phyloP scores from a whole-genome alignment of 2,329 filamentous ascomycete species.

The Colletotrichum chlorophyti region DNA sequence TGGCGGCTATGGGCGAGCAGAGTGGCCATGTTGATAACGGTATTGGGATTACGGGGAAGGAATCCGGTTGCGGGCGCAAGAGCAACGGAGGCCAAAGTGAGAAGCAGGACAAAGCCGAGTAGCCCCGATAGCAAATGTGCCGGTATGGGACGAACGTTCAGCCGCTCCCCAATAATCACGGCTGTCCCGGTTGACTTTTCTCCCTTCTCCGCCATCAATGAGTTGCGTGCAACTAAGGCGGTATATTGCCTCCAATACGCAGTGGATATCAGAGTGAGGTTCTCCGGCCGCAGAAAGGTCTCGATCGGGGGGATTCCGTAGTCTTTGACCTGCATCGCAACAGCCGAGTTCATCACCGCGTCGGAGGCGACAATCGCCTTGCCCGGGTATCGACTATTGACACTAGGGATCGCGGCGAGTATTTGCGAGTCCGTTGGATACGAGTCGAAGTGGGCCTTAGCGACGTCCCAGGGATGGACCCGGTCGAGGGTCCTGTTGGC shows the following conservation, averaged over 20 bases:
- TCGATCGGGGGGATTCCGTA: conserved; percentile 31
- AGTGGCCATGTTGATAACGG: conserved; percentile 42
- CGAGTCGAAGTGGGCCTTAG: conserved; percentile 33
- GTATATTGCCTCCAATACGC: conserved; percentile 44
- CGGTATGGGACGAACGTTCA: conserved; percentile 37
- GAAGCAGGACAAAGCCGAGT: conserved; percentile 34
- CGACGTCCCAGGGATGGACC: conserved; percentile 36
- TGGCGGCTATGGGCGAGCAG: conserved; percentile 43
- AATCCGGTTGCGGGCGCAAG: conserved; percentile 39
- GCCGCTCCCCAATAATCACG: conserved; percentile 36
- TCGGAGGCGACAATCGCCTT: conserved; percentile 38
- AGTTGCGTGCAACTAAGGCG: conserved; percentile 39
- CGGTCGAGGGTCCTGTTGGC: conserved; percentile 25
- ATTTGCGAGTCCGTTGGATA: conserved; percentile 27
- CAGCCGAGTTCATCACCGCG: conserved; percentile 40
- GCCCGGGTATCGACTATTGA: conserved; percentile 31
- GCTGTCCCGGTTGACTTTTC: conserved; percentile 32
- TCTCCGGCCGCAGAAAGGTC: conserved; percentile 33
- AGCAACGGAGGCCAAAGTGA: conserved; percentile 32
- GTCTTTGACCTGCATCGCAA: conserved; percentile 36
- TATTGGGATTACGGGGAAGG: conserved; percentile 43
- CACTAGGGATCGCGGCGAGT: conserved; percentile 9
- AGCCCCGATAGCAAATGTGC: conserved; percentile 40
- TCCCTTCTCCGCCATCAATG: conserved; percentile 33
- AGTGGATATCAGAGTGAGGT: conserved; percentile 35